Evolutionary conservation across 495 filamentous ascomycete genomes (phyloP), one percentile per base, ranked within the genome.

Genomic region (Trichoderma asperelloides): DNA sequence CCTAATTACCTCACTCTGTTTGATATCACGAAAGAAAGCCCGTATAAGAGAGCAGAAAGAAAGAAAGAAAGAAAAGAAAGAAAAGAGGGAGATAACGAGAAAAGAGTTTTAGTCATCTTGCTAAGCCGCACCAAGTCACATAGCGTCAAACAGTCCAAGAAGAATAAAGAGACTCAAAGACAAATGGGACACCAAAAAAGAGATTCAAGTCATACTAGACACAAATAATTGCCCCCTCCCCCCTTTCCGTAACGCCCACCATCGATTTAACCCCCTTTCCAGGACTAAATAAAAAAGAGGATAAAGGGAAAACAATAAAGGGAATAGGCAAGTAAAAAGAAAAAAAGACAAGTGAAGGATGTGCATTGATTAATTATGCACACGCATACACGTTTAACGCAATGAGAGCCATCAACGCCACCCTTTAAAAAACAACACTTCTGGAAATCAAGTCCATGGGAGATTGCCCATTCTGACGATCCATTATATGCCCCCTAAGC

Each of bases 201-300:
- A 47, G 16, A 47, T 15, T 47, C 4, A 30, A 60, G 11, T 23
- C 60, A 49, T n/a, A 47, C 23, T 65, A 68, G 8, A 68, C 43
- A 3, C 40, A 65, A 33, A 37, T 18, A 49, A 65, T n/a, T n/a
- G n/a, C n/a, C n/a, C n/a, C n/a, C n/a, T n/a, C 69, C 18, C 15
- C 28, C 3, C 21, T 7, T 37, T 7, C 47, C 40, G 40, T 57
- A 57, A 62, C 39, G 51, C 49, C 55, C 23, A 12, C 55, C 55
- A 30, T 60, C 55, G 25, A 60, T 60, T 60, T 60, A 60, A 60
- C 55, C 55, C 23, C 55, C 43, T 16, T 47, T 60, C 25, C 55
- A 15, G 30, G 11, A 28, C 28, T 28, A 60, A 60, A 13, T 30
- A 30, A 33, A 60, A 30, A 30, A 11, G 30, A 60, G n/a, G 16